Percentiles rank a stretch among this genome's conserved stretches.
Conservation (phyloP, 2,329 filamentous ascomycete genomes). For the Monosporascus sp. region DNA sequence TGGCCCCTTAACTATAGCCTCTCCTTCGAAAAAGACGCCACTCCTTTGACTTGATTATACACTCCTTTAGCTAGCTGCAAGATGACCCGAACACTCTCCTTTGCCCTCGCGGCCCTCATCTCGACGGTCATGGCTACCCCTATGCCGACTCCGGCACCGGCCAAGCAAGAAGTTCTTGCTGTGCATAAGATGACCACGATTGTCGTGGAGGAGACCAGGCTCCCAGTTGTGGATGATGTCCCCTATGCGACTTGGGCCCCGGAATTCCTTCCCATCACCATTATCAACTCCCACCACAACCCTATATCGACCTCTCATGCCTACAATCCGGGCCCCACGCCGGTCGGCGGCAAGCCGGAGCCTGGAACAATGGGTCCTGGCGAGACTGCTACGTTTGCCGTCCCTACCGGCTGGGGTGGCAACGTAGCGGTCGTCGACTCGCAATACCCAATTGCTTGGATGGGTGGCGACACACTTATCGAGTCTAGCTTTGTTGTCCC, state of each 20-base stretch:
- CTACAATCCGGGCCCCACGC: conserved; percentile 1
- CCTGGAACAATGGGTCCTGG: conserved; percentile 9
- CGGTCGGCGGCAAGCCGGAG: conserved; percentile 3
- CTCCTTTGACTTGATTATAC: background rate
- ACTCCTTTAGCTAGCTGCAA: background rate
- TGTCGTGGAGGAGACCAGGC: background rate
- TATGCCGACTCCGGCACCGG: background rate
- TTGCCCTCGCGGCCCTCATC: background rate
- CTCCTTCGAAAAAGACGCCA: background rate
- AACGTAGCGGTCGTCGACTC: background rate
- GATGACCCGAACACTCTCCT: background rate
- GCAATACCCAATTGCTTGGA: background rate
- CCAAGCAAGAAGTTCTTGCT: background rate
- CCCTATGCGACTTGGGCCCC: background rate
- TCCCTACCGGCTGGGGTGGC: conserved; percentile 7
- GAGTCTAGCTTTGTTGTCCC: conserved; percentile 7
- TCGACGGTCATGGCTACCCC: background rate
- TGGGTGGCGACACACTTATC: background rate
- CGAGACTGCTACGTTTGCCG: conserved; percentile 6
- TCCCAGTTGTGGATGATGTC: background rate
- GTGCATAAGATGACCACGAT: background rate
- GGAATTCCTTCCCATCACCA: conserved; percentile 8
- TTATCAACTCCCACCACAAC: conserved; percentile 6
- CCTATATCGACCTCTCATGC: conserved; percentile 12
- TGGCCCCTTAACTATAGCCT: background rate